A percentile compares a stretch with the other conserved stretches of the same genome.
These are phyloP conservation scores for Albugo laibachii DNA, from an alignment of 352 stramenopile genomes.

Conservation along the genomic window DNA sequence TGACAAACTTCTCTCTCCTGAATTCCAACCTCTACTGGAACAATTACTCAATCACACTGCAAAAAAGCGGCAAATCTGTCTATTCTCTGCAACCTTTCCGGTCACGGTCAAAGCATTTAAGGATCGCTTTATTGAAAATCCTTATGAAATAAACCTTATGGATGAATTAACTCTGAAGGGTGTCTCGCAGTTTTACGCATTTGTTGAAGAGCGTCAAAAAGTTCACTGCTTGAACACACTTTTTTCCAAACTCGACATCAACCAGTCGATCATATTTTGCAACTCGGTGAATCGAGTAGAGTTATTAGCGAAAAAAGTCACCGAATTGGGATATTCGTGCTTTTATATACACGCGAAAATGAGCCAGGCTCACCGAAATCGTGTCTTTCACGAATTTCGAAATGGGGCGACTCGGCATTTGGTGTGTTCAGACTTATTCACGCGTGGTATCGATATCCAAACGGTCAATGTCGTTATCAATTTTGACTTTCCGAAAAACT, in stretches of 20 bases:
- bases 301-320: slow-evolving; percentile 98
- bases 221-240: slow-evolving; percentile 99
- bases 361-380: slow-evolving; percentile 98
- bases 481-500: slow-evolving; percentile 99
- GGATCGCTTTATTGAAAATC: slow-evolving; percentile 94
- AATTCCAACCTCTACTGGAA: slow-evolving; percentile 97
- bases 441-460: slow-evolving; percentile 98
- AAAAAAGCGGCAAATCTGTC: slow-evolving; percentile 93
- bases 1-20: slow-evolving; percentile 96
- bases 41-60: slow-evolving; percentile 90
- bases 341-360: slow-evolving; percentile 99
- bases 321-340: slow-evolving; percentile 97
- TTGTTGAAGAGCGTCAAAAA: slow-evolving; percentile 98
- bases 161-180: slow-evolving; percentile 97
- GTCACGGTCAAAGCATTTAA: slow-evolving; percentile 98
- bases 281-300: slow-evolving; percentile 99
- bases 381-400: slow-evolving; percentile 99
- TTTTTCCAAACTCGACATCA: slow-evolving; percentile 98
- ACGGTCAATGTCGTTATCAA: slow-evolving; percentile 99
- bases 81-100: slow-evolving; percentile 99
- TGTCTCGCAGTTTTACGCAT: slow-evolving; percentile 99
- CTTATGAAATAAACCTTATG: slow-evolving; percentile 99
- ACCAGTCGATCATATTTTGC: slow-evolving; percentile 99
- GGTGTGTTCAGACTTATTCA: slow-evolving; percentile 98
- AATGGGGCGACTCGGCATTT: slow-evolving; percentile 94